phyloP scores from a whole-genome alignment of 306 rosid species.

The Echinosophora koreensis region DNA sequence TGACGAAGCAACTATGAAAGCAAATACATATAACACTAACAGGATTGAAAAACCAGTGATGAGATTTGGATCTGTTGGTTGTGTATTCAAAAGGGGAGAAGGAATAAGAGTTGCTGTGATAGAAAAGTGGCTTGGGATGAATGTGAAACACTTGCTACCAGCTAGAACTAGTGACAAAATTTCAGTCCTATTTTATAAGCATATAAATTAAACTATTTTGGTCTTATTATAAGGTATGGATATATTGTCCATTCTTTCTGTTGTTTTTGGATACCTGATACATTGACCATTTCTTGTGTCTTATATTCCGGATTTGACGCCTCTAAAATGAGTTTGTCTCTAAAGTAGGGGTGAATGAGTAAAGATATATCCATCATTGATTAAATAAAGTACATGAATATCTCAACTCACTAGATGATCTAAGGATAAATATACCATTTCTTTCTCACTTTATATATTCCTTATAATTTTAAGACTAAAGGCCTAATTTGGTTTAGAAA shows the following conservation, averaged over 20 bases:
- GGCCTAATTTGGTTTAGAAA: too few relatives aligned
- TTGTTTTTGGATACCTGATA: too few relatives aligned
- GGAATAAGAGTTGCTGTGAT: not conserved
- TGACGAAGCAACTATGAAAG: conserved; percentile 49
- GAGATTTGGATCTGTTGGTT: not conserved
- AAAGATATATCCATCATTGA: too few relatives aligned
- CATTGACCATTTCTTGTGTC: not conserved
- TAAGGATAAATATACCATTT: too few relatives aligned
- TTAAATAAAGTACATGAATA: too few relatives aligned
- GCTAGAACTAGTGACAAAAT: conserved; percentile 7
- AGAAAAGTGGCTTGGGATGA: not conserved
- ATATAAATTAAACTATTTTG: not conserved
- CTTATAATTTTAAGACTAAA: too few relatives aligned
- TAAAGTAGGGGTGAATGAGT: too few relatives aligned
- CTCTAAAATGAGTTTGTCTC: too few relatives aligned
- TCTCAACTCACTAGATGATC: too few relatives aligned
- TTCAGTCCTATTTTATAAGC: not conserved
- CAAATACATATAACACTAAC: conserved; percentile 29
- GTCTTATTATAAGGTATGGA: not conserved
- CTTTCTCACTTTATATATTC: too few relatives aligned
- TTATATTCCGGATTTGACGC: too few relatives aligned
- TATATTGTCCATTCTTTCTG: not conserved
- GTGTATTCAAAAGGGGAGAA: not conserved
- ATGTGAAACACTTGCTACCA: conserved; percentile 10
- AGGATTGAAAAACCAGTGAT: conserved; percentile 1